Evolutionary conservation across 2,329 filamentous ascomycete species (phyloP), one percentile per base, ranked within the genome.

Genomic region (Pleoardoris graminearum): DNA sequence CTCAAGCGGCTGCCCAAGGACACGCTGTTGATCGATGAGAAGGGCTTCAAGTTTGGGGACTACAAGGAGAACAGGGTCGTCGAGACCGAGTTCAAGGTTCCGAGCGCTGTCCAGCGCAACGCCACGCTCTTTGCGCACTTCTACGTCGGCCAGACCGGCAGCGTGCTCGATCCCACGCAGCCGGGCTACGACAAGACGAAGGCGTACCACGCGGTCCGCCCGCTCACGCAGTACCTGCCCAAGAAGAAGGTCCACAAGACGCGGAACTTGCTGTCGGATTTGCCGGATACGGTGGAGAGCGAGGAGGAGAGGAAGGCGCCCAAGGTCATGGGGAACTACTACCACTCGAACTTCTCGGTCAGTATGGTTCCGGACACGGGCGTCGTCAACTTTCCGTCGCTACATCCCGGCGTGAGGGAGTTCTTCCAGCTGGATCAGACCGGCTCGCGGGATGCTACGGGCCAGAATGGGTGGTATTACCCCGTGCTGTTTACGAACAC

Each of bases 101-200:
- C 94, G 2, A 79, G 80, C 56, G 80, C 84, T 36, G 91, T 96
- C 0, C 92, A 97, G 79, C 82, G 91, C 61, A 97, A 97, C 71
- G 91, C 90, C 29, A 97, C 93, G 1, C 82, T 99, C 8, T 97
- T 90, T 86, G 93, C 90, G 2, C 94, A 99, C 73, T 95, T 97
- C 75, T 96, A 91, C 66, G 79, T 97, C 55, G 90, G 85, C 10
- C 83, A 96, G 59, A 77, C 85, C 8, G 93, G 92, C 48, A 83
- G 84, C 53, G 80, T 83, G 50, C 77, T 96, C 27, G 93, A 97
- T 66, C 93, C 93, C 2, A 81, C 81, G 8, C 82, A 84, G 50
- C 78, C 85, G 0, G 81, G 80, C 52, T 99, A 90, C 72, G 89
- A 95, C 70, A 77, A 85, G 0, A 81, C 82, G 7, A 87, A 84